Percentiles rank a stretch among this genome's conserved stretches.
phyloP scores from a whole-genome alignment of 805 yeast species.

The Kazachstania bromeliacearum region DNA sequence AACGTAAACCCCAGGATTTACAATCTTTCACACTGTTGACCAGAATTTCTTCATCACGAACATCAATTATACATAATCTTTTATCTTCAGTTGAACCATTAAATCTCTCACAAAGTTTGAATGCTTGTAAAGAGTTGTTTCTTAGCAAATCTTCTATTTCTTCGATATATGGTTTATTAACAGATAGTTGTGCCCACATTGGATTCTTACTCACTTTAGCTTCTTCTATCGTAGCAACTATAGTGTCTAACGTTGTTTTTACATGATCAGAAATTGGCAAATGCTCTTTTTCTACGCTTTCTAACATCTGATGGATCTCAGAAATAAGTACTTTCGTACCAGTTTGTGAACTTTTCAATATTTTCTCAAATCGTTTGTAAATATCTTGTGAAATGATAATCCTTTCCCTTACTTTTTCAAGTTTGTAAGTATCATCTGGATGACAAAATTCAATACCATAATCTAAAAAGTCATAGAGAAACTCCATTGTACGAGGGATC shows the following conservation, averaged over 20 bases:
- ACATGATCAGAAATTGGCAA: constrained; percentile 17
- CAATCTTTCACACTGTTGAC: constrained; percentile 8
- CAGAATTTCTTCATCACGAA: constrained; percentile 15
- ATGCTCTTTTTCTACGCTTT: constrained; percentile 7
- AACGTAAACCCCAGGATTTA: constrained; percentile 9
- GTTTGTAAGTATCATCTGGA: constrained; percentile 13
- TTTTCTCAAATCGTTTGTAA: constrained; percentile 7
- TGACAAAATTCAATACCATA: constrained; percentile 17
- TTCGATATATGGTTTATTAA: constrained; percentile 9
- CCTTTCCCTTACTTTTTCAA: constrained; percentile 12
- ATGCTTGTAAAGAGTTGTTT: constrained; percentile 3
- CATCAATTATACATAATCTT: constrained; percentile 28
- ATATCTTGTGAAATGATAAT: constrained; percentile 14
- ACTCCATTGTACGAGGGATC: constrained; percentile 6
- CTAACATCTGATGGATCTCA: constrained; percentile 8
- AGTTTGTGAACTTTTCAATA: constrained; percentile 10
- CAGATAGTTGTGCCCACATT: constrained; percentile 6
- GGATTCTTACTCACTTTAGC: constrained; percentile 12
- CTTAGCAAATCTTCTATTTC: constrained; percentile 5
- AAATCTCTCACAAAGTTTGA: constrained; percentile 12
- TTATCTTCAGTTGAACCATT: constrained; percentile 26
- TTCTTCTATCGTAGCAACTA: constrained; percentile 9
- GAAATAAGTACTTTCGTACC: constrained; percentile 7
- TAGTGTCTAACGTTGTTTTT: constrained; percentile 7
- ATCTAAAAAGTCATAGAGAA: constrained; percentile 11